These are phyloP conservation scores for Schoenoplectus tabernaemontani DNA, from an alignment of 202 grass and related monocot genomes.

Conservation along the genomic window DNA sequence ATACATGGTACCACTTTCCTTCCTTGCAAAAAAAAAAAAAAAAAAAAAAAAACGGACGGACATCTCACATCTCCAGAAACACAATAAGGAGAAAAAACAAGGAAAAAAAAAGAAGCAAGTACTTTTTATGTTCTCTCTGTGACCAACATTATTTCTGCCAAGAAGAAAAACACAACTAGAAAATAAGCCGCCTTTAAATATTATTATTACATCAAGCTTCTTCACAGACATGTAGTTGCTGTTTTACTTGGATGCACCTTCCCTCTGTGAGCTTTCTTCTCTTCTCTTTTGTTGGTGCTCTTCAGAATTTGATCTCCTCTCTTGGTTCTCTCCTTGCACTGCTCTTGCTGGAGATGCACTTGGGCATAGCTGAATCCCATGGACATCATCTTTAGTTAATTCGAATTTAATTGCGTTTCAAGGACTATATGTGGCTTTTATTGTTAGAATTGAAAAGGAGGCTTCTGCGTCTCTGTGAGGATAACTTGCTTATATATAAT, in stretches of 20 bases:
- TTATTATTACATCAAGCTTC: not conserved
- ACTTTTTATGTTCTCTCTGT: not conserved
- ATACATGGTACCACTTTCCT: not conserved
- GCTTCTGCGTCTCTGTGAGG: not conserved
- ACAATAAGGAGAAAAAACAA: not conserved
- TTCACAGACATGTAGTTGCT: not conserved
- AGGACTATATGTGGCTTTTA: not conserved
- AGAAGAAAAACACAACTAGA: not conserved
- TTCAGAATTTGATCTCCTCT: conserved; percentile 11
- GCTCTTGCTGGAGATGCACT: conserved; percentile 27
- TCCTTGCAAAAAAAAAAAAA: not conserved
- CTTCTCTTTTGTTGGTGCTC: not conserved
- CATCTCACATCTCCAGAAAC: not conserved
- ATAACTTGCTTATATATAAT: not conserved
- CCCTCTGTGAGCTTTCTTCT: not conserved
- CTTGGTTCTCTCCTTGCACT: conserved; percentile 29
- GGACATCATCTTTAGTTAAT: conserved; percentile 20
- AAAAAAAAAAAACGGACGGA: not conserved
- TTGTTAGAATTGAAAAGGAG: not conserved
- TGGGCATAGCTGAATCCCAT: conserved; percentile 29
- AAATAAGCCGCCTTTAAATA: not conserved
- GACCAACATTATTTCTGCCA: not conserved
- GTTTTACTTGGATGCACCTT: conserved; percentile 16
- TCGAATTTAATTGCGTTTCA: not conserved
- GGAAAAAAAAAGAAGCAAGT: too few relatives aligned